Evolutionary conservation across 352 stramenopile genomes (phyloP).

Genomic region (Pythium vanterpoolii): DNA sequence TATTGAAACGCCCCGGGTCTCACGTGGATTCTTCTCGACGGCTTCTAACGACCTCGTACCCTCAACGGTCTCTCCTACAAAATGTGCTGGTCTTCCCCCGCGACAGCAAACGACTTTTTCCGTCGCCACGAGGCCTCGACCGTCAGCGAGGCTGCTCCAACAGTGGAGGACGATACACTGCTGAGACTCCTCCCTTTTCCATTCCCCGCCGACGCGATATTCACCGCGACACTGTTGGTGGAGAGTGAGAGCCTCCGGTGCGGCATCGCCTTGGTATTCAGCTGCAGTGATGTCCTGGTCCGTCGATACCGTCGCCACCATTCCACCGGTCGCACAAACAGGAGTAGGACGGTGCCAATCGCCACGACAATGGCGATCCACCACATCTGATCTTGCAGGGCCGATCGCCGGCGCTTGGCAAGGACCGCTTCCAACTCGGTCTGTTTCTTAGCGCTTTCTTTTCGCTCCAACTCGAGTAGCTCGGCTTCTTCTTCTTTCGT

Average conservation of each 20-base stretch:
- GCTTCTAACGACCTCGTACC: not conserved
- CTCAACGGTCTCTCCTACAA: constrained; percentile 11
- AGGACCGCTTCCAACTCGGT: constrained; percentile 11
- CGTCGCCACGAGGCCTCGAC: constrained; percentile 21
- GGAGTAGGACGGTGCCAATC: constrained; percentile 3
- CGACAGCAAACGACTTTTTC: constrained; percentile 26
- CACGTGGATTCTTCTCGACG: no score
- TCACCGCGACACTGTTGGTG: constrained; percentile 6
- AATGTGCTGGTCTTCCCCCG: constrained; percentile 25
- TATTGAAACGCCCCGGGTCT: no score
- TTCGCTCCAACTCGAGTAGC: constrained; percentile 44
- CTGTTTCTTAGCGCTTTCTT: constrained; percentile 30
- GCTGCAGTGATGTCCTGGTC: not conserved
- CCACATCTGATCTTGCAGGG: constrained; percentile 13
- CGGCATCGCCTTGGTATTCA: not conserved
- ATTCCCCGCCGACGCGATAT: not conserved
- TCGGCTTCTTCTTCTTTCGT: constrained; percentile 54
- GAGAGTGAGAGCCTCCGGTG: constrained; percentile 2
- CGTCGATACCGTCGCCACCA: constrained; percentile 8
- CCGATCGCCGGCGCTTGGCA: constrained; percentile 7
- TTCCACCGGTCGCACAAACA: constrained; percentile 8
- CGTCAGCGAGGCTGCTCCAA: not conserved
- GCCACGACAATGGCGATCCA: constrained; percentile 11
- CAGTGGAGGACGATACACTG: not conserved
- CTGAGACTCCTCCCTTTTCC: not conserved